Conservation (phyloP, 2,329 filamentous ascomycete genomes). For the Aspergillus hortae region DNA sequence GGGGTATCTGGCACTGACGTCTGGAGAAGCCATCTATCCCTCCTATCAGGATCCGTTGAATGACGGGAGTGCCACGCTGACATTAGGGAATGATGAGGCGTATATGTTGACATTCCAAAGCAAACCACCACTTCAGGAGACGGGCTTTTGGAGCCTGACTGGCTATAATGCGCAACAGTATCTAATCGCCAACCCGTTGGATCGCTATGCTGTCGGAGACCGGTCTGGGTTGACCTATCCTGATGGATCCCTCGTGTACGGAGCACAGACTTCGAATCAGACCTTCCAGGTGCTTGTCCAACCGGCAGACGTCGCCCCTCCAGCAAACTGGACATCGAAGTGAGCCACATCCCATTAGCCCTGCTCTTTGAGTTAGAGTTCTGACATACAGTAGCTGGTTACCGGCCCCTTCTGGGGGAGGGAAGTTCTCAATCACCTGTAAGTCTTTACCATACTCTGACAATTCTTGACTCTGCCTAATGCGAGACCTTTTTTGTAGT, state of each 20-base stretch:
- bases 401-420: not conserved
- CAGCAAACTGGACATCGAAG: slow-evolving; percentile 21
- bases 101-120: slow-evolving; percentile 20
- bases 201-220: slow-evolving; percentile 23
- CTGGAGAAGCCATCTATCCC: slow-evolving; percentile 20
- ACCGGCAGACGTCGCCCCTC: slow-evolving; percentile 19
- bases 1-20: slow-evolving; percentile 15
- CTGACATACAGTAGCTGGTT: not conserved
- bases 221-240: slow-evolving; percentile 23
- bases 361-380: not conserved
- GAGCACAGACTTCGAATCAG: not conserved
- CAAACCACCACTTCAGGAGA: slow-evolving; percentile 15
- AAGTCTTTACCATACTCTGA: not conserved
- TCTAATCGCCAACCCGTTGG: slow-evolving; percentile 21
- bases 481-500: not conserved
- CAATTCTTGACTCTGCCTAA: too few relatives aligned
- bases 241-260: slow-evolving; percentile 18
- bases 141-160: slow-evolving; percentile 28
- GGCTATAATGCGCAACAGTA: slow-evolving; percentile 20
- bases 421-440: not conserved
- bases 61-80: not conserved
- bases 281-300: slow-evolving; percentile 27
- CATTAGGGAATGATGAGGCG: slow-evolving; percentile 10
- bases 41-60: not conserved
- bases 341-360: not conserved